Evolutionary conservation across 2,329 filamentous ascomycete genomes (phyloP), one percentile per base, ranked within the genome.

Genomic region (Penicillium griseofulvum): DNA sequence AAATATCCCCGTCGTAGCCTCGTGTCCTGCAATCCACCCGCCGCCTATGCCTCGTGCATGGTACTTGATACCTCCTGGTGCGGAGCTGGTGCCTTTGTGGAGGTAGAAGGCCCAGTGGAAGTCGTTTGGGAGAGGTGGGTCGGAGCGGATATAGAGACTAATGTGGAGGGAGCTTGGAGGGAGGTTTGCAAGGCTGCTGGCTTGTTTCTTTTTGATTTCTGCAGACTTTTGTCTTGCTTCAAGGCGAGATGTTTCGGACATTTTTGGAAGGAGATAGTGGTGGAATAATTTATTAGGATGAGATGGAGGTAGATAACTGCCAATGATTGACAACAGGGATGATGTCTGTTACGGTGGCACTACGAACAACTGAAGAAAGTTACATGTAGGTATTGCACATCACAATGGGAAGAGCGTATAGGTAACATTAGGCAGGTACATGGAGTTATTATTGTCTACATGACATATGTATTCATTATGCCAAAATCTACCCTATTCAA

Each of bases 51-150:
- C 53, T 12, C 45, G 33, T 5, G 52, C 43, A 19, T 59, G 48
- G 48, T 57, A 59, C 39, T 57, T 57, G 5, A 12, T 39, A 4
- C 55, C 57, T 2, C 48, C 44, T 7, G 50, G 42, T n/a, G 28
- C 24, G 16, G 38, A 9, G 31, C 24, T 38, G 2, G 34, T 39
- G 9, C 44, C 46, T 5, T 46, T 24, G 31, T 59, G 51, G 8
- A 59, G 46, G 45, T 59, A 59, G 36, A 49, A 49, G 22, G 46
- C 54, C 54, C 57, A 59, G 39, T 59, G 54, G 17, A 57, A 59
- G 39, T 59, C 57, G 33, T 55, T 52, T 19, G 34, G 43, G 29
- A 45, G 24, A 2, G 52, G 52, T 14, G 52, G 45, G 24, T 54
- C 52, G 9, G 45, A 54, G 37, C 52, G 52, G 17, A 49, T 31